phyloP scores from a whole-genome alignment of 352 stramenopile genomes.

The Phytophthora syringae region DNA sequence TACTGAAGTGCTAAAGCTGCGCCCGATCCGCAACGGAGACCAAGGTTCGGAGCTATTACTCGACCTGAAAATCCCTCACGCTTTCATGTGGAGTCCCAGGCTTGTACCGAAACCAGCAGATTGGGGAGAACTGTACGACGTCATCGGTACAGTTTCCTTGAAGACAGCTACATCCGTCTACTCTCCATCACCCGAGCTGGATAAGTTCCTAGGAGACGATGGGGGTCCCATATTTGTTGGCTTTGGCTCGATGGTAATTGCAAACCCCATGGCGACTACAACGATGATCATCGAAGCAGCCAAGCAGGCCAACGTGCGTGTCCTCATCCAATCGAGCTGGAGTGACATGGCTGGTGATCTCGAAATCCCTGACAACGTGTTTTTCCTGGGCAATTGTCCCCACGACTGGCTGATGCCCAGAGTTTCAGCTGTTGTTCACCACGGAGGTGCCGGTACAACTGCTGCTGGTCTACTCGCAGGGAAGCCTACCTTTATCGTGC shows the following conservation, averaged over 20 bases:
- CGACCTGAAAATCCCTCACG: slow-evolving; percentile 78
- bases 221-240: slow-evolving; percentile 91
- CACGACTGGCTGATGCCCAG: slow-evolving; percentile 93
- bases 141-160: slow-evolving; percentile 84
- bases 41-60: slow-evolving; percentile 55
- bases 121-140: slow-evolving; percentile 83
- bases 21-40: slow-evolving; percentile 61
- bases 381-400: slow-evolving; percentile 67
- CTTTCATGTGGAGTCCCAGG: slow-evolving; percentile 87
- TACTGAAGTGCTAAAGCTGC: slow-evolving; percentile 54
- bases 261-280: slow-evolving; percentile 64
- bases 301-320: slow-evolving; percentile 58
- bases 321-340: slow-evolving; percentile 91
- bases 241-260: slow-evolving; percentile 94
- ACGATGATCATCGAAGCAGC: slow-evolving; percentile 88
- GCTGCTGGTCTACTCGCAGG: slow-evolving; percentile 87
- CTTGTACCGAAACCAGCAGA: slow-evolving; percentile 89
- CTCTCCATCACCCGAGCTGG: slow-evolving; percentile 54
- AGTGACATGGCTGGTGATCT: slow-evolving; percentile 66
- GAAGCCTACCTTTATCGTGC: slow-evolving; percentile 93
- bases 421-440: slow-evolving; percentile 84
- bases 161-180: slow-evolving; percentile 46
- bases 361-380: slow-evolving; percentile 51
- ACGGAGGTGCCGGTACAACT: slow-evolving; percentile 87
- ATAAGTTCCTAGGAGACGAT: slow-evolving; percentile 62